Evolutionary conservation across 495 filamentous ascomycete genomes (phyloP), one percentile per base, ranked within the genome.

Genomic region (Penicillium manginii): DNA sequence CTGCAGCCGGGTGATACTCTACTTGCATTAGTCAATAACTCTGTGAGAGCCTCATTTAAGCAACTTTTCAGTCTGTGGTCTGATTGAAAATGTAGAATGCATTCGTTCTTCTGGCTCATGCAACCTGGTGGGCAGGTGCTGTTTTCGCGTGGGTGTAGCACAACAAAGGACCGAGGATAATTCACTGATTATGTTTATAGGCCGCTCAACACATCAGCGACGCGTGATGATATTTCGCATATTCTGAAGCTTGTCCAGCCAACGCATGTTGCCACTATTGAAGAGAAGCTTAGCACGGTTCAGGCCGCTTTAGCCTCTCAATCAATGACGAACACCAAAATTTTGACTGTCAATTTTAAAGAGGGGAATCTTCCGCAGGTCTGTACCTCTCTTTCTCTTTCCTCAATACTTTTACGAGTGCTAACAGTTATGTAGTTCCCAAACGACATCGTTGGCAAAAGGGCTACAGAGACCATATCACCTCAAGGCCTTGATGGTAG

Each of bases 11-110:
- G 58, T 10, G 55, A 65, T 58, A 54, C 55, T 7, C 35, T 65
- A 29, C 50, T 65, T 15, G 62, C 62, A 22, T 52, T 61, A 49
- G 62, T 65, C 9, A 58, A 52, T 23, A 65, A 65, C 33, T 57
- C 58, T 9, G 58, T 65, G 58, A 43, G n/a, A 17, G 15, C 12
- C 15, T n/a, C 2, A 43, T 19, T 10, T 6, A 42, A 59, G 7
- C n/a, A 5, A n/a, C 9, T 32, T n/a, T 5, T 23, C 42, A 9
- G 15, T 32, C n/a, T 50, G 12, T 42, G 12, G 5, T 57, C 54
- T 57, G 29, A 50, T 51, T 57, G 15, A 19, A 43, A 14, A 14
- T 31, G 21, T 42, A 57, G 54, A 57, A 57, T 43, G 54, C 54
- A 3, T 57, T 57, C 22, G 54, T 57, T 17, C 54, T 42, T 43